phyloP scores from a whole-genome alignment of 2,329 filamentous ascomycete genomes.

The Alternaria dauci region DNA sequence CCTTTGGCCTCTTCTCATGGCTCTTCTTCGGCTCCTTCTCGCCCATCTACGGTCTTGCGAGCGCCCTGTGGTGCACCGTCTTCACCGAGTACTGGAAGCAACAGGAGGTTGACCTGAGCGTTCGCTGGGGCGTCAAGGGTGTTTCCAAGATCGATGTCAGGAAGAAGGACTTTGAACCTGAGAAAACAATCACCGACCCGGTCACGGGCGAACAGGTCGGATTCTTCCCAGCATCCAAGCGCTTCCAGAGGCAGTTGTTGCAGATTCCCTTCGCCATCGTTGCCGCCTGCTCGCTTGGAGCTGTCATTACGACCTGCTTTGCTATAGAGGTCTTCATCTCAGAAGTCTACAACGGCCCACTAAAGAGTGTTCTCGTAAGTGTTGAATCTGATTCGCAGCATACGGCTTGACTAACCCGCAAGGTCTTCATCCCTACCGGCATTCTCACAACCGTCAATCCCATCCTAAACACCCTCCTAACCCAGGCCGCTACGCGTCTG shows the following conservation, averaged over 20 bases:
- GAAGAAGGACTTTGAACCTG: slow-evolving; percentile 79
- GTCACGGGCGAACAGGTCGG: slow-evolving; percentile 81
- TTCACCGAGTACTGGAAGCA: slow-evolving; percentile 98
- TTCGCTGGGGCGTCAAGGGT: slow-evolving; percentile 87
- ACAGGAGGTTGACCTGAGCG: slow-evolving; percentile 83
- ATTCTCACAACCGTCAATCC: slow-evolving; percentile 85
- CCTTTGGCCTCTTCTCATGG: slow-evolving; percentile 79
- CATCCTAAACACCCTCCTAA: slow-evolving; percentile 77
- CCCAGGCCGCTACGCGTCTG: slow-evolving; percentile 75
- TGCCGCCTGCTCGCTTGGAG: slow-evolving; percentile 76
- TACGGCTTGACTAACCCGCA: slow-evolving; percentile 9
- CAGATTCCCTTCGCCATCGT: slow-evolving; percentile 85
- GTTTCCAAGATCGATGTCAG: slow-evolving; percentile 83
- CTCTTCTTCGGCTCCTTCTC: slow-evolving; percentile 86
- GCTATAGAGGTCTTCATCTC: slow-evolving; percentile 95
- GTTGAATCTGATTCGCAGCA: not conserved
- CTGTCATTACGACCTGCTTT: slow-evolving; percentile 85
- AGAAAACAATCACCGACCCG: slow-evolving; percentile 78
- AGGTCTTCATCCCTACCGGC: slow-evolving; percentile 88
- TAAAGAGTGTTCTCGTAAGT: slow-evolving; percentile 82
- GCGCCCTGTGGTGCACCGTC: slow-evolving; percentile 82
- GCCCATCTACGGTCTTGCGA: slow-evolving; percentile 77
- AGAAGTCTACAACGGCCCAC: slow-evolving; percentile 88
- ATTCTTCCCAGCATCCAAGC: slow-evolving; percentile 78
- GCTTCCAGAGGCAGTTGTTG: slow-evolving; percentile 78